A percentile compares a stretch with the other conserved stretches of the same genome.
Evolutionary conservation across 805 yeast genomes (phyloP).

Genomic region (Wickerhamiella sorbophila): DNA sequence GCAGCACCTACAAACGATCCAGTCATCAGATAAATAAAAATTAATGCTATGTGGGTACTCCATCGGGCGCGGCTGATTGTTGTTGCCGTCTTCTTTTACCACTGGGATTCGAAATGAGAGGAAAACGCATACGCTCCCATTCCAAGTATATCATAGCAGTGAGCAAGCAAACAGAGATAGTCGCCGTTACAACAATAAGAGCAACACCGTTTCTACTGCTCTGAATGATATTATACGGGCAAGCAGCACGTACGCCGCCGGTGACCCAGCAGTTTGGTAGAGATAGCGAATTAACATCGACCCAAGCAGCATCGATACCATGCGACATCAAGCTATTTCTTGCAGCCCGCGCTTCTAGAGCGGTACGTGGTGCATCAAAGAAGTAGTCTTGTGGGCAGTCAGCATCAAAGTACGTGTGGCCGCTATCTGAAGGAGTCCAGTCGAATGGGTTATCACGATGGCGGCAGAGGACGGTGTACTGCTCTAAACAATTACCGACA

Average conservation of each 20-base stretch:
- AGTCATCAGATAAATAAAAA: too few relatives aligned
- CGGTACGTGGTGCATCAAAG: conserved; percentile 37
- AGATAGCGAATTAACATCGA: conserved; percentile 66
- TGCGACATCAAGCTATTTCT: conserved; percentile 5
- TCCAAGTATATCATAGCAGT: conserved; percentile 36
- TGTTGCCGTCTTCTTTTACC: conserved; percentile 24
- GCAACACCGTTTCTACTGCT: conserved; percentile 42
- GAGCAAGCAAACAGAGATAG: conserved; percentile 40
- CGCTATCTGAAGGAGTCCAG: conserved; percentile 26
- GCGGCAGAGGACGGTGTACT: conserved; percentile 43
- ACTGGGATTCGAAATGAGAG: background rate
- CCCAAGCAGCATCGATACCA: conserved; percentile 41
- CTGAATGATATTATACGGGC: conserved; percentile 58
- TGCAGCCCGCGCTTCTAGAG: conserved; percentile 31
- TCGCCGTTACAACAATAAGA: conserved; percentile 53
- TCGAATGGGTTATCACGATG: conserved; percentile 26
- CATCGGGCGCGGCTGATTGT: conserved; percentile 64
- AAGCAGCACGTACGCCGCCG: conserved; percentile 62
- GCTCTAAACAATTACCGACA: conserved; percentile 51
- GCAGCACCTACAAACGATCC: too few relatives aligned
- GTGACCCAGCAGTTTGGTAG: conserved; percentile 68
- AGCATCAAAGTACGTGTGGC: conserved; percentile 24
- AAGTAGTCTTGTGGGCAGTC: conserved; percentile 24
- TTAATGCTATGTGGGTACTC: conserved; percentile 54
- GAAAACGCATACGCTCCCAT: conserved; percentile 26